Base-by-base conservation (phyloP, 345 rosid genomes). In the Turnera subulata region DNA sequence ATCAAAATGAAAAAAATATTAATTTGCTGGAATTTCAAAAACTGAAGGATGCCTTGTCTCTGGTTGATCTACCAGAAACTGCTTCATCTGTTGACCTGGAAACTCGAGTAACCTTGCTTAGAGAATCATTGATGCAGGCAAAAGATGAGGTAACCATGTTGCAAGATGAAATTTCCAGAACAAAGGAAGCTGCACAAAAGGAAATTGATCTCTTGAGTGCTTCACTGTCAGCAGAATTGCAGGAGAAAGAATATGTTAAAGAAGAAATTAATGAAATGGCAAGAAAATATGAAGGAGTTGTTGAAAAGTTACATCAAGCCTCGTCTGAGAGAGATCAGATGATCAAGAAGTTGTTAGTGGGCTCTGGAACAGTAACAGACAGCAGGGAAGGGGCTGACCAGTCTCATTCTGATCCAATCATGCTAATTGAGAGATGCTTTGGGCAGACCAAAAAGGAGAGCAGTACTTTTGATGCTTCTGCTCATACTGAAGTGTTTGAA, bases 21-120 rank as follows among this genome's bases (percentile, higher is more conserved):
- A 59, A 72, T 64, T 80, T 71, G 17, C 58, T 67, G 72, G 91
- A 84, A 45, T 80, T 74, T 67, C 64, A 59, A 63, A 88, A 73
- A 66, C 67, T 84, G 76, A 83, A 80, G 72, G 86, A 84, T 61
- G 64, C 72, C 46, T 62, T 82, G 53, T 66, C 74, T 72, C 60
- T 63, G 17, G 58, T 86, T 52, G 91, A 88, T 71, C 35, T 86
- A 42, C 93, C 92, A 0, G 84, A 84, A 64, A 78, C 79, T 57
- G 59, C 65, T 29, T 70, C 83, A 43, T 56, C 70, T 29, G 66
- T 82, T 60, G 82, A 86, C 71, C 58, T 78, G 74, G 85, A 80
- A 74, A 63, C 83, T 69, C 72, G 82, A 52, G 56, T 84, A 61
- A 53, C 57, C 65, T 81, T 96, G 95, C 78, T 91, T 50, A 81